Conservation (phyloP, 1,139 yeast species). For the Yamadazyma diospyri region DNA sequence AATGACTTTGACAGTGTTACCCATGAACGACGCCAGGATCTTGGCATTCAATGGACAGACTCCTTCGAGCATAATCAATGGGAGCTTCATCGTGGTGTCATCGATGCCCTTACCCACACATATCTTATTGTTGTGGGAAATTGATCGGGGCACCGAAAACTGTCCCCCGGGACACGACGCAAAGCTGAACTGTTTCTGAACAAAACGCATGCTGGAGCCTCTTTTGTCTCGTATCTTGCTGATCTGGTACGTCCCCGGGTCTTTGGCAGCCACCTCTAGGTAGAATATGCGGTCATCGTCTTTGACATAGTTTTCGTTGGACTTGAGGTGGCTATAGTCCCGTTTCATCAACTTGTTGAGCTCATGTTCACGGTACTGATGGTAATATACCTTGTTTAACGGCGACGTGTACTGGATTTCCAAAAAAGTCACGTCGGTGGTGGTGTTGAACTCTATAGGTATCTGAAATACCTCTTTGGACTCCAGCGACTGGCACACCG, state of each 20-base stretch:
- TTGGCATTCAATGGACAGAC: constrained; percentile 71
- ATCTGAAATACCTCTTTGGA: constrained; percentile 31
- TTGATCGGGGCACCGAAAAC: constrained; percentile 34
- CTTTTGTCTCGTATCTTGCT: constrained; percentile 63
- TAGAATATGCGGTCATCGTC: constrained; percentile 39
- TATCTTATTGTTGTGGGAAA: constrained; percentile 20
- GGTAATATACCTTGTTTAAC: constrained; percentile 41
- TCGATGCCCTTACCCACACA: constrained; percentile 49
- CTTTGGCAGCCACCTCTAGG: constrained; percentile 53
- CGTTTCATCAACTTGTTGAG: constrained; percentile 41
- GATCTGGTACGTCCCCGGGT: constrained; percentile 74
- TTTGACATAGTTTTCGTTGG: constrained; percentile 19
- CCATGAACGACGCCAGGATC: constrained; percentile 57
- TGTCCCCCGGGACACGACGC: constrained; percentile 76
- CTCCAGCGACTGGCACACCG: constrained; percentile 52
- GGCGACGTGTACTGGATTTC: constrained; percentile 65
- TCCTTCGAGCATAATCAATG: constrained; percentile 57
- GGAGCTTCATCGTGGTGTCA: constrained; percentile 37
- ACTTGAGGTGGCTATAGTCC: constrained; percentile 38
- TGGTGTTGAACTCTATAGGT: constrained; percentile 80
- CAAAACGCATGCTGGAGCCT: constrained; percentile 59
- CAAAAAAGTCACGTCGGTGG: constrained; percentile 65
- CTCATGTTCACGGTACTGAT: constrained; percentile 58
- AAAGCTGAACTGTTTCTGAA: constrained; percentile 61
- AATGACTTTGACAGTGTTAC: constrained; percentile 26